phyloP scores from a whole-genome alignment of 106 monocot species.

The Amphibolis antarctica region DNA sequence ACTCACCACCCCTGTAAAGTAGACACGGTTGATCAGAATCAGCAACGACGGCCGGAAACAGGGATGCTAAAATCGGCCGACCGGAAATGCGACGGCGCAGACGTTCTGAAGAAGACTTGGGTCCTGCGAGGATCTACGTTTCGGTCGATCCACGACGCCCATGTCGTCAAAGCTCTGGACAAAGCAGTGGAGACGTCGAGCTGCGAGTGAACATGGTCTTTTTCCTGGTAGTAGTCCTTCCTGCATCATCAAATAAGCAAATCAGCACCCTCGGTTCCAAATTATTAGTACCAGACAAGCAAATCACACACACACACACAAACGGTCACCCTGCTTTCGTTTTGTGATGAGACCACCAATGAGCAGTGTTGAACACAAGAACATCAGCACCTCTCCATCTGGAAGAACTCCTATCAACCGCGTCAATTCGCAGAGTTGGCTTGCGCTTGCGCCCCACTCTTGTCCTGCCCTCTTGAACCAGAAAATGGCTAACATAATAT shows the following conservation, averaged over 20 bases:
- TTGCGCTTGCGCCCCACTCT: slow-evolving; percentile 41
- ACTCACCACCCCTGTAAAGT: slow-evolving; percentile 61
- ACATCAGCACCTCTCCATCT: slow-evolving; percentile 88
- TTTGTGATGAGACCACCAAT: slow-evolving; percentile 95
- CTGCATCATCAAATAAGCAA: slow-evolving; percentile 13
- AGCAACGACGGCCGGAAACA: not conserved
- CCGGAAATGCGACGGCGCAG: slow-evolving; percentile 90
- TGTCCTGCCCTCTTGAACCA: slow-evolving; percentile 78
- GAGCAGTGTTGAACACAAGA: slow-evolving; percentile 80
- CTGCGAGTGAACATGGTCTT: slow-evolving; percentile 50
- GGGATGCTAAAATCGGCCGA: too few species aligned
- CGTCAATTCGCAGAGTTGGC: slow-evolving; percentile 57
- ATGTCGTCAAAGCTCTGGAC: slow-evolving; percentile 56
- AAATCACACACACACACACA: not conserved
- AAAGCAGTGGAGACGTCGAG: slow-evolving; percentile 60
- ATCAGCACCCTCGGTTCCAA: too few species aligned
- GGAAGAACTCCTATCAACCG: slow-evolving; percentile 61
- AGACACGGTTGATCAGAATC: not conserved
- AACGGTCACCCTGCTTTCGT: slow-evolving; percentile 71
- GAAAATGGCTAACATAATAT: slow-evolving; percentile 74
- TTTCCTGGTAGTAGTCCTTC: slow-evolving; percentile 81
- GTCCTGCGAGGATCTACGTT: slow-evolving; percentile 40
- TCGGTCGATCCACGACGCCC: slow-evolving; percentile 88
- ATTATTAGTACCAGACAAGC: not conserved
- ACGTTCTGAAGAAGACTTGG: slow-evolving; percentile 88